phyloP scores from a whole-genome alignment of 176 grass and related monocot genomes.

The Carex littledalei region DNA sequence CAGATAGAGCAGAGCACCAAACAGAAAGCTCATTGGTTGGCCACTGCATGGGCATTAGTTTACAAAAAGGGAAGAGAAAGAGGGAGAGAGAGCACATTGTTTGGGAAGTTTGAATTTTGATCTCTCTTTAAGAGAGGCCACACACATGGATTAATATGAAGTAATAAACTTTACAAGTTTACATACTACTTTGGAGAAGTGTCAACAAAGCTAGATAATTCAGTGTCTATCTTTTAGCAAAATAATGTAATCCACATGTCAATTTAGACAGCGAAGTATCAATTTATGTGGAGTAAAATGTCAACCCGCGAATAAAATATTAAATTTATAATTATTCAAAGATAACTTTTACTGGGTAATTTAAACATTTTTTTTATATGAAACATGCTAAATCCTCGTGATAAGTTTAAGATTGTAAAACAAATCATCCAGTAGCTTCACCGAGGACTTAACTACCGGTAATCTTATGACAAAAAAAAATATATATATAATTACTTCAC shows the following conservation, averaged over 20 bases:
- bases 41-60: background rate
- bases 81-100: background rate
- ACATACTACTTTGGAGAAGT: background rate
- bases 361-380: background rate
- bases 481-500: background rate
- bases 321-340: background rate
- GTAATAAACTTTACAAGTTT: background rate
- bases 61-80: background rate
- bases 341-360: background rate
- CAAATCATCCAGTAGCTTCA: background rate
- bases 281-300: background rate
- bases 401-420: background rate
- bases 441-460: background rate
- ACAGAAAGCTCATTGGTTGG: background rate
- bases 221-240: background rate
- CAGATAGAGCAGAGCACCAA: background rate
- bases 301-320: background rate
- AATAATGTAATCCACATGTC: background rate
- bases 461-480: background rate
- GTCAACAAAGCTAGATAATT: background rate
- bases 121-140: background rate
- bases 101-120: background rate
- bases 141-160: background rate
- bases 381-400: background rate
- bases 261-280: background rate